These are phyloP conservation scores for Phytophthora multivora DNA, from an alignment of 352 stramenopile genomes.

Conservation along the genomic window DNA sequence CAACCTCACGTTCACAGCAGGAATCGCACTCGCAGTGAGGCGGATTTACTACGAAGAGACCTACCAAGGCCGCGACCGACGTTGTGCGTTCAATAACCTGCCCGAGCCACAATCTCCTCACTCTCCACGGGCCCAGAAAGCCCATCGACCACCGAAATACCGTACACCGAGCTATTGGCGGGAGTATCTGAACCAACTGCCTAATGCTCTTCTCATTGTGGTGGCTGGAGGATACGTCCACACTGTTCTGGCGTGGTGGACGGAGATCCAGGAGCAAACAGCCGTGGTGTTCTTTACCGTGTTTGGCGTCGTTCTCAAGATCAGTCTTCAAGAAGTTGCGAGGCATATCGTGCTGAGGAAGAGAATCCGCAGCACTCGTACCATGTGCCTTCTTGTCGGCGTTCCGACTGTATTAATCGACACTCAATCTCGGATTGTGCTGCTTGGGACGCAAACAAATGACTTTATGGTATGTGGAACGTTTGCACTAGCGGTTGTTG, in stretches of 20 bases:
- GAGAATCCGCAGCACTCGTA: conserved; percentile 38
- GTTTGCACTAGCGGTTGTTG: conserved; percentile 29
- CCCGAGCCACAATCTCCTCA: not conserved
- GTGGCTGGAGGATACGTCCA: conserved; percentile 35
- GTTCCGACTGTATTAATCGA: conserved; percentile 52
- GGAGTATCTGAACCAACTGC: conserved; percentile 8
- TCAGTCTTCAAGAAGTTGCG: conserved; percentile 38
- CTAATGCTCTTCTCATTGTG: conserved; percentile 6
- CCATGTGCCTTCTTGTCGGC: conserved; percentile 45
- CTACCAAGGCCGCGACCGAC: conserved; percentile 20
- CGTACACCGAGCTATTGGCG: conserved; percentile 2
- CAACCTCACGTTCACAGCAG: conserved; percentile 26
- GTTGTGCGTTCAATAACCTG: conserved; percentile 1
- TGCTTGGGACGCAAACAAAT: conserved; percentile 34
- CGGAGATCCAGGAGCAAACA: conserved; percentile 2
- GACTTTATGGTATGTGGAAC: conserved; percentile 17
- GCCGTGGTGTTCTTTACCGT: conserved; percentile 22
- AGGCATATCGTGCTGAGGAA: conserved; percentile 32
- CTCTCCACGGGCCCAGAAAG: not conserved
- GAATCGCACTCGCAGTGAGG: conserved; percentile 7
- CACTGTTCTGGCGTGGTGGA: conserved; percentile 13
- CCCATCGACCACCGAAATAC: conserved; percentile 6
- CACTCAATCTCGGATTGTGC: conserved; percentile 46
- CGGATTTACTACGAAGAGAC: conserved; percentile 28
- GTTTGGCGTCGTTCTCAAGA: conserved; percentile 37